phyloP scores from a whole-genome alignment of 257 asterid genomes.

The Ilex asprella region DNA sequence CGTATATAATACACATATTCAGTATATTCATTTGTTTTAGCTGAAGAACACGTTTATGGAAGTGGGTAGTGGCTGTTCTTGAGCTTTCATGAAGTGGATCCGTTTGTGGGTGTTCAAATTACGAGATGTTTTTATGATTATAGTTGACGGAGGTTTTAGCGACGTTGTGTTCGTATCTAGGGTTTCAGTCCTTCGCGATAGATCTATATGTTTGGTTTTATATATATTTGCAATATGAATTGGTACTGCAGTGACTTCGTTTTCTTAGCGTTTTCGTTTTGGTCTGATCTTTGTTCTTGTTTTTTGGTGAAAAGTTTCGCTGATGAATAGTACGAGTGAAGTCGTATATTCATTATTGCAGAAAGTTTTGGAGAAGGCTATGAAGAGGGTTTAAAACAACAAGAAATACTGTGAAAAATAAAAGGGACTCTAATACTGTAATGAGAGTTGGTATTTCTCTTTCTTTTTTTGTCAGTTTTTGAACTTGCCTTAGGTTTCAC shows the following conservation, averaged over 20 bases:
- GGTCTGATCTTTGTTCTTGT: slow-evolving; percentile 7
- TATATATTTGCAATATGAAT: not conserved
- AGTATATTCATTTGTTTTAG: not conserved
- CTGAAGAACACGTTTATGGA: not conserved
- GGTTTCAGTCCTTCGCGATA: slow-evolving; percentile 31
- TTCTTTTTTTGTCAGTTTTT: no score
- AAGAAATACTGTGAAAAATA: slow-evolving; percentile 4
- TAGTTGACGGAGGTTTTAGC: not conserved
- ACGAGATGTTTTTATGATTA: slow-evolving; percentile 8
- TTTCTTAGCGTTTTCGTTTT: slow-evolving; percentile 14
- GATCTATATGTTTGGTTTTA: slow-evolving; percentile 5
- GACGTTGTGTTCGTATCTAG: slow-evolving; percentile 16
- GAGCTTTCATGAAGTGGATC: slow-evolving; percentile 16
- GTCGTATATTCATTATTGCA: no score
- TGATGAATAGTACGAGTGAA: not conserved
- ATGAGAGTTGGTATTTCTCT: no score
- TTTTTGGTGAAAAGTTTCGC: slow-evolving; percentile 12
- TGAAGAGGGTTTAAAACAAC: slow-evolving; percentile 11
- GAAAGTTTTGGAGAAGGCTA: not conserved
- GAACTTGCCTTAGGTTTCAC: no score
- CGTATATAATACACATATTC: no score
- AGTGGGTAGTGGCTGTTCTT: slow-evolving; percentile 3
- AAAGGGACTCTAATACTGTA: not conserved
- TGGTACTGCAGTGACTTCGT: no score
- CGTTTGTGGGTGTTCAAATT: not conserved